A percentile compares a stretch with the other conserved stretches of the same genome.
These are phyloP conservation scores for Vickermania ingenoplastis DNA, from an alignment of 208 protist species.

Conservation along the genomic window DNA sequence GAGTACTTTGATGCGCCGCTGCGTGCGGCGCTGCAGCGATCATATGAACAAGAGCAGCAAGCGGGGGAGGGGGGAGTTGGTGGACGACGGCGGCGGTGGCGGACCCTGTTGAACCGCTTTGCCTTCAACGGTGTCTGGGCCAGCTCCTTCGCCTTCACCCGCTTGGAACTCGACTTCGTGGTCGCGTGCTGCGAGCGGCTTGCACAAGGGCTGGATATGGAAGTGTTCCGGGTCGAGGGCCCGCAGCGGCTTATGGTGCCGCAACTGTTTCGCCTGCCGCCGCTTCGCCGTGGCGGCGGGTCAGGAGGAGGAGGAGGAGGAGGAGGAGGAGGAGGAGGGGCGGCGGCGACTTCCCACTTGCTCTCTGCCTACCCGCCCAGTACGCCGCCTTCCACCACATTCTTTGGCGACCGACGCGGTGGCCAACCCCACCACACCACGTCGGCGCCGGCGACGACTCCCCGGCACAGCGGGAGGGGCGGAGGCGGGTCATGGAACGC, in stretches of 20 bases:
- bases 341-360: neutral
- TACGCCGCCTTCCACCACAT: neutral
- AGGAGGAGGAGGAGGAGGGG: neutral
- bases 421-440: neutral
- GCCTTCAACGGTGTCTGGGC: slow-evolving; percentile 43
- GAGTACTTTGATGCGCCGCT: no score
- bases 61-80: neutral
- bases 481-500: no score
- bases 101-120: neutral
- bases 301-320: neutral
- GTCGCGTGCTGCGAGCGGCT: slow-evolving; percentile 78
- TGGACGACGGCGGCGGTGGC: no score
- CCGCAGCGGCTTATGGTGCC: slow-evolving; percentile 35
- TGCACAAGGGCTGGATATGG: slow-evolving; percentile 23
- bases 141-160: slow-evolving; percentile 36
- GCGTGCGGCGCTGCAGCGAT: neutral
- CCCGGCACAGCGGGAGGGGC: no score
- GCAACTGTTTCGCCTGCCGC: slow-evolving; percentile 62
- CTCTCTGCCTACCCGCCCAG: neutral
- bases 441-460: no score
- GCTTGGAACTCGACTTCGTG: slow-evolving; percentile 81
- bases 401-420: neutral
- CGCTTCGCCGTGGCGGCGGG: slow-evolving; percentile 12
- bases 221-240: slow-evolving; percentile 27
- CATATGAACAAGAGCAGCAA: neutral